Evolutionary conservation across 495 filamentous ascomycete genomes (phyloP), one percentile per base, ranked within the genome.

Genomic region (Stereocaulon alpinum): DNA sequence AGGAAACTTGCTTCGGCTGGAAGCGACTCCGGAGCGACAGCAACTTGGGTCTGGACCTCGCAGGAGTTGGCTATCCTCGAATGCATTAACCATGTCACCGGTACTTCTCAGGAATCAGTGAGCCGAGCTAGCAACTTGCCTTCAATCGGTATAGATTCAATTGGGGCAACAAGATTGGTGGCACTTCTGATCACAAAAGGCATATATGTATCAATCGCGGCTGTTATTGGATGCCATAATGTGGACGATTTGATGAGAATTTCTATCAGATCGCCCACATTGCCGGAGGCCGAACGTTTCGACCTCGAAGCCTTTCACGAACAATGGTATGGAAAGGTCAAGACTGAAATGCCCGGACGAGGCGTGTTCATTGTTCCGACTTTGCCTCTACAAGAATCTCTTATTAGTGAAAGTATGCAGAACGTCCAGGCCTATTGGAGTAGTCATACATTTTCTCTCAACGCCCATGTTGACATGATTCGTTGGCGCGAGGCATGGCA

Each of bases 401-500:
- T 73, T n/a, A 65, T 73, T 17, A 66, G 61, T 56, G 71, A 73
- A 62, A 72, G 69, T 9, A 64, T 72, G 63, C 65, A 67, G 24
- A 66, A 63, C 27, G 62, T 64, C 34, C 60, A 66, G 47, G 64
- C 70, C 57, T 73, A 73, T 56, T 73, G 71, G 71, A 73, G 70
- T 56, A 69, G 70, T 48, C 64, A 64, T 12, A 67, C 69, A 41
- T 68, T 71, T 45, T 57, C 59, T 12, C 65, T 95, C 3, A 62
- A 70, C 10, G 58, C 67, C 0, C 57, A 70, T 0, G 70, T 82
- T 2, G 78, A 91, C 64, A 27, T 84, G 1, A 34, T 66, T 1
- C 74, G 69, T 22, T 71, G 91, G 3, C 76, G 76, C 54, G 57
- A 64, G 15, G 84, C 88, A 3, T 88, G 85, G 79, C 64, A 70